These are phyloP conservation scores for Rhynchospora pubera DNA, from an alignment of 176 grass and related monocot species.

Conservation along the genomic window DNA sequence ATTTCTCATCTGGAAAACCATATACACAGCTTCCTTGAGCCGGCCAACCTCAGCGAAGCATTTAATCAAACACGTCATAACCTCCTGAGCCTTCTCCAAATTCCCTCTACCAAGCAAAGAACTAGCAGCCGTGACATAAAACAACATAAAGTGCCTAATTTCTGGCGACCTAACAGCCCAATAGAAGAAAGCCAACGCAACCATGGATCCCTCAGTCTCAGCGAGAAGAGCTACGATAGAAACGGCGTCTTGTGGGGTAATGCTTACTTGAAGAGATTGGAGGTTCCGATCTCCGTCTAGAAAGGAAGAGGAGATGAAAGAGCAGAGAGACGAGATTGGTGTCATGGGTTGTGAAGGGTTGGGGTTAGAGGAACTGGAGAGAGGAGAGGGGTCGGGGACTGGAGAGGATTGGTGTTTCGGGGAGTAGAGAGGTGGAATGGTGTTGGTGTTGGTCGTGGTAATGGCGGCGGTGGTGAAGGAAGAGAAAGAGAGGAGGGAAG, in stretches of 20 bases:
- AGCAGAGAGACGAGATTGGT: constrained; percentile 20
- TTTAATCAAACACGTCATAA: constrained; percentile 49
- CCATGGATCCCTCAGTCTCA: constrained; percentile 44
- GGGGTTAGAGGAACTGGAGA: background rate
- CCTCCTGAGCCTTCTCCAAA: constrained; percentile 75
- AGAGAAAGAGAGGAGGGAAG: constrained; percentile 19
- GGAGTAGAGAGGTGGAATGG: background rate
- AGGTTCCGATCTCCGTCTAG: constrained; percentile 23
- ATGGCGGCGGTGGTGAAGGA: background rate
- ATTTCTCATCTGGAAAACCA: constrained; percentile 79
- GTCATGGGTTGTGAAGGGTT: constrained; percentile 1
- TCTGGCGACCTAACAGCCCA: constrained; percentile 38
- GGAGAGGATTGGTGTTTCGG: background rate
- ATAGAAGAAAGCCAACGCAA: constrained; percentile 58
- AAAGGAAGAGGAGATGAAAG: constrained; percentile 22
- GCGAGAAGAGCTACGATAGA: constrained; percentile 35
- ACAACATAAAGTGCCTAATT: constrained; percentile 47
- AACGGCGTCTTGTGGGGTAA: constrained; percentile 49
- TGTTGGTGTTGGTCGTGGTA: background rate
- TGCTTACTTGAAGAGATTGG: constrained; percentile 15
- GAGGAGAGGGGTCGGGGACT: background rate
- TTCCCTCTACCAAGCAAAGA: constrained; percentile 49
- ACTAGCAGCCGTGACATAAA: constrained; percentile 62
- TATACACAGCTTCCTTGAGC: constrained; percentile 60
- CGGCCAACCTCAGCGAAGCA: constrained; percentile 46